Evolutionary conservation across 148 eudicot species (phyloP), one percentile per base, ranked within the genome.

Genomic region (Fagopyrum tataricum): DNA sequence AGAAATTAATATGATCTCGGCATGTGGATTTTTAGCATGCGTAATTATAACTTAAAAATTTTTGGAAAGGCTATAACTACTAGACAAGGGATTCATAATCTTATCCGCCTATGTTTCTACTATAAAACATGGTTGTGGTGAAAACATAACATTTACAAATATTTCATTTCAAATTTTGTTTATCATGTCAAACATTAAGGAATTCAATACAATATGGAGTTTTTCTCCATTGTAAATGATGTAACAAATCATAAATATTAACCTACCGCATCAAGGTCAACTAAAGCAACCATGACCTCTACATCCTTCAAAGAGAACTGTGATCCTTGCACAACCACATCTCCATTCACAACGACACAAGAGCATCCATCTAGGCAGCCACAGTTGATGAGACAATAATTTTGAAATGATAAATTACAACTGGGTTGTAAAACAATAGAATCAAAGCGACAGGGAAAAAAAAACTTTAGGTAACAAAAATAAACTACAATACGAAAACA

Each of bases 291-390:
- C 69, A 87, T 89, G 79, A 94, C 82, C 83, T 91, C 98, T 7
- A 95, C 91, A 86, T 95, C 98, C 82, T 87, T 91, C 75, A 91
- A 78, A 53, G 98, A 94, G 82, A 94, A 94, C 73, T 94, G 98
- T 59, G 97, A 89, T 72, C 98, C 97, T 83, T 94, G 98, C 17
- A 91, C 96, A 81, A 91, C 91, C 78, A 91, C 90, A 78, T 94
- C 98, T 58, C 93, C 97, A 78, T 94, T 94, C 72, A 94, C 90
- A 81, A 90, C 96, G 79, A 94, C 81, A 78, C 90, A 91, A 46
- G 87, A 81, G 74, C 98, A 94, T 79, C 98, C 98, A 90, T 94
- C 98, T 94, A 84, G 72, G 26, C 12, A 69, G 37, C 40, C 68
- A 62, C 43, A 12, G 7, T 37, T 62, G 43, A 62, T 37, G 18